Base-by-base conservation (phyloP, 2,329 filamentous ascomycete genomes). In the Colletotrichum musicola region DNA sequence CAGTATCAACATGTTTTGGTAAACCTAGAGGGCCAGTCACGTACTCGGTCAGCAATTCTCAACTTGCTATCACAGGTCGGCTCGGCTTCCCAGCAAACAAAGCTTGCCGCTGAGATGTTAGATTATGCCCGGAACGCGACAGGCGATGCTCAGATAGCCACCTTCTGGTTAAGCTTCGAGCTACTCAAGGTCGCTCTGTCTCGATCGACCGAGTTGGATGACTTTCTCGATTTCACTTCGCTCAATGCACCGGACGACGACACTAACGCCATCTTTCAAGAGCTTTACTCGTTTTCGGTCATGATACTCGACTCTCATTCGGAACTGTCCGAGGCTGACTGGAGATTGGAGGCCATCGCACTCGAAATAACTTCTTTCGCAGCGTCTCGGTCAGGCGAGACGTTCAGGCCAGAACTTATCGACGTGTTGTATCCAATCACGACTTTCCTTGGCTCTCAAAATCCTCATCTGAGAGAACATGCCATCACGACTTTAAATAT, bases 341-440 rank as follows among this genome's bases (percentile, higher is more conserved):
- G 92, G 92, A 88, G 91, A 38, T 79, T 94, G 20, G 88, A 92
- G 76, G 92, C 93, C 1, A 85, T 98, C 40, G 92, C 95, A 0
- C 81, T 99, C 2, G 95, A 98, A 77, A 88, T 92, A 2, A 84
- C 95, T 6, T 91, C 94, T 0, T 88, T 95, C 63, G 91, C 94
- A 70, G 93, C 95, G 3, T 84, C 87, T 27, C 88, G 88, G 18
- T 83, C 92, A 44, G 86, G 89, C 20, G 77, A 85, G 59, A 87
- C 88, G 0, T 99, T 98, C 77, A 89, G 92, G 3, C 88, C 90
- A 3, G 95, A 98, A 76, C 86, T 99, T 10, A 93, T 98, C 58
- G 96, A 99, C 73, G 90, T 94, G 0, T 82, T 99, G 13, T 99
- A 97, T 77, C 95, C 96, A 0, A 86, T 97, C n/a, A 88, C 97